Evolutionary conservation across 352 stramenopile genomes (phyloP), one percentile per base, ranked within the genome.

Genomic region (Pythium pyrilobum): DNA sequence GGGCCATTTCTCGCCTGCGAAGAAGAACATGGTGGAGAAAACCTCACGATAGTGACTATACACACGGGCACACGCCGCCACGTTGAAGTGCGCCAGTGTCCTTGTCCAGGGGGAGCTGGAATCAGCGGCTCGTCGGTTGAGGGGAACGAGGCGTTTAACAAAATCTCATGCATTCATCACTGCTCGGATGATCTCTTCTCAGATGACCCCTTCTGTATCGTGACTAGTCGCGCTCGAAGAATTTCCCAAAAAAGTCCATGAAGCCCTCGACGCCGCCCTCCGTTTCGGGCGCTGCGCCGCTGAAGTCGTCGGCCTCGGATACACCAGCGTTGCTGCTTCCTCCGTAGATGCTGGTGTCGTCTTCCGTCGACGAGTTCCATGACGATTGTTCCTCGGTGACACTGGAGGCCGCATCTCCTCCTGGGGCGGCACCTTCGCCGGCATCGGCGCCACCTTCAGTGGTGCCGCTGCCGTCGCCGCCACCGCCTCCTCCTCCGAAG

Each of bases 401-500:
- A 25, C 24, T 15, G 38, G 9, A 43, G n/a, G 27, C 33, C 11
- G 13, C 25, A 12, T 25, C 33, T 50, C 50, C 48, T 5, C 45
- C 46, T 9, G 20, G 21, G 5, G 24, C 20, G 0, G 47, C 39
- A 15, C 61, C 64, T 31, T 29, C 63, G 49, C 29, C 63, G 10
- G 20, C 68, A 47, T 21, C 56, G 24, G 44, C 69, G 59, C 64
- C 66, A 36, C 18, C 65, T 11, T 41, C 58, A 53, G 36, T 64
- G 32, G 59, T 71, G 12, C 50, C 76, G 27, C 41, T 75, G 32
- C 21, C 43, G 9, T 49, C 74, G 28, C 42, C 68, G 39, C 70
- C 68, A 29, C 78, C 81, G 16, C 77, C 74, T 24, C 73, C 81
- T 32, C 81, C 84, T 45, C 88, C 75, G 38, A 86, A 79, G 34